Evolutionary conservation across 768 basidiomycete species (phyloP), one percentile per base, ranked within the genome.

Genomic region (Myochromella boudieri): DNA sequence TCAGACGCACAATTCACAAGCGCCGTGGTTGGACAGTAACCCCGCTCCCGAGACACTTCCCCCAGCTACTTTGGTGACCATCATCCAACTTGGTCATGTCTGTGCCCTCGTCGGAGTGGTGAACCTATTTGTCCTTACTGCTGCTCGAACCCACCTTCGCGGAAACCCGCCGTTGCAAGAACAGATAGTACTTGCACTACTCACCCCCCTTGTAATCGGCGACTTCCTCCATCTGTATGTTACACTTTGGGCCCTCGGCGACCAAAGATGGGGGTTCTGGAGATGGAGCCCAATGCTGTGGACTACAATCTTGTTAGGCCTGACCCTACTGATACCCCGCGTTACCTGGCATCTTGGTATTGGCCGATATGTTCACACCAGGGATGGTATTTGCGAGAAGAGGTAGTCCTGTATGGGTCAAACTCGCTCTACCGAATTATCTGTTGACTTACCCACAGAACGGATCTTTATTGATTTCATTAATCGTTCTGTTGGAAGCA

Each of bases 211-310:
- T 7, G 70, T 88, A 28, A 60, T 85, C 24, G 88, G 85, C 0
- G 88, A 91, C 60, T 52, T 86, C 21, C 53, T 80, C 11, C 88
- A 91, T 57, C 60, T 89, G 42, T 74, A 67, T 40, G 62, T 90
- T 37, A 89, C 88, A 0, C 57, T 89, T 5, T 90, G 85, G 84
- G 85, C 85, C 0, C 65, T 89, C 18, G 87, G 85, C n/a, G 84
- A 87, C 29, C 68, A 79, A 44, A 71, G 75, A 51, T 89, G 84
- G 82, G 64, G 79, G 41, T 52, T 87, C 15, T 57, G 62, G 33
- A 72, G 68, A 20, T 90, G 87, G 87, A 80, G 70, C 52, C 77
- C 81, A 0, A 83, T 86, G 78, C 61, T 88, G 15, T 86, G 84
- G 81, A 68, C 76, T 4, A 89, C 86, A 0, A 58, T 88, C 14